Conservation (phyloP, 768 basidiomycete genomes). For the Podaxis sp. region DNA sequence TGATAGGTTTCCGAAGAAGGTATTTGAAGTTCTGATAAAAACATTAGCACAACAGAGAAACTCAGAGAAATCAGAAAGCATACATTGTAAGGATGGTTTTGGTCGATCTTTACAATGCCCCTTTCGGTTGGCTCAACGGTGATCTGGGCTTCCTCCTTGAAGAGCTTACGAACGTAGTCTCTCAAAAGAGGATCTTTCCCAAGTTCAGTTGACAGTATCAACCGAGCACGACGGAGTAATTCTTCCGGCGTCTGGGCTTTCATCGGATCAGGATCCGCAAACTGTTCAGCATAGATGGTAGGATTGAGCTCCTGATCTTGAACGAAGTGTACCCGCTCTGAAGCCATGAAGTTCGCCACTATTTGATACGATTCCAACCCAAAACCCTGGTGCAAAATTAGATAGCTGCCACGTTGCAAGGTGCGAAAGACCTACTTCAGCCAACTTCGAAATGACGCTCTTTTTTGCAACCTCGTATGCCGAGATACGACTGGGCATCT, state of each 20-base stretch:
- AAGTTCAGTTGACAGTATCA: constrained; percentile 87
- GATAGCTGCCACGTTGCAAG: background rate
- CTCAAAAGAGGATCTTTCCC: constrained; percentile 90
- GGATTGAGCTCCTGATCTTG: constrained; percentile 85
- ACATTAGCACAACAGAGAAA: constrained; percentile 8
- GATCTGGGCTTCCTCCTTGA: constrained; percentile 72
- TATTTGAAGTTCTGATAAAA: constrained; percentile 88
- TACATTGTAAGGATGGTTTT: constrained; percentile 71
- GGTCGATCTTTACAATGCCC: constrained; percentile 74
- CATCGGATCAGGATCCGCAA: constrained; percentile 63
- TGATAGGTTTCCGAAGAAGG: constrained; percentile 72
- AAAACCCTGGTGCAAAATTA: constrained; percentile 56
- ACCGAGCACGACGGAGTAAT: constrained; percentile 67
- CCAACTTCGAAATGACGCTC: constrained; percentile 72
- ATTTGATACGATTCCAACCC: constrained; percentile 81
- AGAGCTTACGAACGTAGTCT: constrained; percentile 70
- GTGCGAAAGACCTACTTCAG: constrained; percentile 54
- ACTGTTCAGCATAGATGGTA: constrained; percentile 81
- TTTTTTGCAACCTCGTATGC: constrained; percentile 84
- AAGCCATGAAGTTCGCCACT: constrained; percentile 76
- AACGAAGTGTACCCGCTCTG: constrained; percentile 61
- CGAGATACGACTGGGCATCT: constrained; percentile 81
- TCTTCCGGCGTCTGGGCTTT: constrained; percentile 64
- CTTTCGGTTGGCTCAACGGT: constrained; percentile 86
- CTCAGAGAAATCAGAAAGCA: constrained; percentile 21